Evolutionary conservation across 2,329 filamentous ascomycete genomes (phyloP).

Genomic region (Aspergillus alliaceus): DNA sequence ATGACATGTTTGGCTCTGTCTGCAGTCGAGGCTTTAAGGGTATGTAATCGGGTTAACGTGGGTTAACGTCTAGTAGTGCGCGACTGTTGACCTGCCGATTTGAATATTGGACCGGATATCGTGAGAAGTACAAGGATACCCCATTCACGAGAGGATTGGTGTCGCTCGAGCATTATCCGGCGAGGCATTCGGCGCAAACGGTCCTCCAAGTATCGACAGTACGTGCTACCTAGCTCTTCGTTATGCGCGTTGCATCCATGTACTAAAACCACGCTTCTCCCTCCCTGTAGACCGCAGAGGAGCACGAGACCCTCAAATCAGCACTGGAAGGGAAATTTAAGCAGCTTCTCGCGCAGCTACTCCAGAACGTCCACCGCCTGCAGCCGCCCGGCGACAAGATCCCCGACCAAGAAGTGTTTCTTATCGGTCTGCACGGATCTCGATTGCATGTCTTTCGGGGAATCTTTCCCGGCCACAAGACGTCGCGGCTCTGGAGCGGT

Average conservation of each 20-base stretch:
- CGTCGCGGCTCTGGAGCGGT: constrained; percentile 24
- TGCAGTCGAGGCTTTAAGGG: no score
- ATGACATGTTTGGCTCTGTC: no score
- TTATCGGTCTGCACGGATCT: constrained; percentile 29
- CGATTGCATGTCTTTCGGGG: constrained; percentile 29
- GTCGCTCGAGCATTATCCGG: constrained; percentile 17
- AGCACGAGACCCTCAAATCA: constrained; percentile 10
- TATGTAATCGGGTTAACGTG: no score
- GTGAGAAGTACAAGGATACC: constrained; percentile 21
- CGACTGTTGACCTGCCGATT: constrained; percentile 13
- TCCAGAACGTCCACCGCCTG: constrained; percentile 19
- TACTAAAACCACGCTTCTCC: background rate
- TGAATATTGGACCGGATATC: constrained; percentile 29
- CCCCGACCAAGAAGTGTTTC: constrained; percentile 31
- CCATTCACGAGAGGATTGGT: constrained; percentile 21
- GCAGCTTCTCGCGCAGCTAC: constrained; percentile 26
- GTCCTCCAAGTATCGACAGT: constrained; percentile 25
- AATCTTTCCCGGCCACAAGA: constrained; percentile 28
- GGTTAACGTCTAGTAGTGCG: constrained; percentile 12
- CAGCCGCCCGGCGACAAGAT: constrained; percentile 22
- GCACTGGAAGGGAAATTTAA: constrained; percentile 26
- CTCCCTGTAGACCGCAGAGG: constrained; percentile 16
- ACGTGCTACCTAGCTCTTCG: background rate
- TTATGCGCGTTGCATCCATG: background rate
- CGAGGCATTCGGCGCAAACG: background rate